A percentile compares a stretch with the other conserved stretches of the same genome.
Conservation (phyloP, 2,329 filamentous ascomycete species). For the Apiospora aurea region DNA sequence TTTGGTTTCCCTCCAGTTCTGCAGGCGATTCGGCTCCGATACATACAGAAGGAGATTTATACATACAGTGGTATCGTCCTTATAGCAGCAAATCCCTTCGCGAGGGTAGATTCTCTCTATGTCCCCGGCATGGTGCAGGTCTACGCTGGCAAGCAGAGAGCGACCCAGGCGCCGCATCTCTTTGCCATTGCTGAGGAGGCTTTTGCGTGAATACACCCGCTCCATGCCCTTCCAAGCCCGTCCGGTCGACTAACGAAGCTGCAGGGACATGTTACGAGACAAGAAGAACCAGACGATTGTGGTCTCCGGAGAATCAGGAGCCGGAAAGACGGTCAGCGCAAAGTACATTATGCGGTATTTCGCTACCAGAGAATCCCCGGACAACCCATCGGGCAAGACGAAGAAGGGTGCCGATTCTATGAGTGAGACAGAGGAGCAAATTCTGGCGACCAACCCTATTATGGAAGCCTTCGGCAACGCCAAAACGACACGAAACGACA, state of each 20-base stretch:
- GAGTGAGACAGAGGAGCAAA: slow-evolving; percentile 98
- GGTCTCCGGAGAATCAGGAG: slow-evolving; percentile 98
- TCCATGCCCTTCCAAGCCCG: neutral
- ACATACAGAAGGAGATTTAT: slow-evolving; percentile 98
- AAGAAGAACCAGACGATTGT: slow-evolving; percentile 97
- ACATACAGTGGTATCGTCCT: slow-evolving; percentile 99
- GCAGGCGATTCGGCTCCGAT: slow-evolving; percentile 96
- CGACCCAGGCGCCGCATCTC: slow-evolving; percentile 95
- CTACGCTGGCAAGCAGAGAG: slow-evolving; percentile 95
- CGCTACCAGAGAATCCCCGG: slow-evolving; percentile 92
- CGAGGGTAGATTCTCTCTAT: slow-evolving; percentile 95
- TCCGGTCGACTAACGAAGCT: slow-evolving; percentile 45
- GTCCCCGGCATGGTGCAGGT: slow-evolving; percentile 99
- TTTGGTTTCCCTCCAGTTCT: slow-evolving; percentile 67
- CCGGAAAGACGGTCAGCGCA: slow-evolving; percentile 97
- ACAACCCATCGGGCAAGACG: slow-evolving; percentile 78
- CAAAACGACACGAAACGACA: slow-evolving; percentile 99
- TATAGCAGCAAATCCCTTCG: slow-evolving; percentile 98
- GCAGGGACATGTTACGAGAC: slow-evolving; percentile 94
- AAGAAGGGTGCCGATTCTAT: slow-evolving; percentile 82
- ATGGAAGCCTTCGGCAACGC: slow-evolving; percentile 99
- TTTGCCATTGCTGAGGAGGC: slow-evolving; percentile 99
- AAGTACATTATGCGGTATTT: slow-evolving; percentile 99
- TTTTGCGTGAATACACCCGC: slow-evolving; percentile 75
- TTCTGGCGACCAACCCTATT: slow-evolving; percentile 96